phyloP scores from a whole-genome alignment of 305 asterid species.

The Coffea humblotiana region DNA sequence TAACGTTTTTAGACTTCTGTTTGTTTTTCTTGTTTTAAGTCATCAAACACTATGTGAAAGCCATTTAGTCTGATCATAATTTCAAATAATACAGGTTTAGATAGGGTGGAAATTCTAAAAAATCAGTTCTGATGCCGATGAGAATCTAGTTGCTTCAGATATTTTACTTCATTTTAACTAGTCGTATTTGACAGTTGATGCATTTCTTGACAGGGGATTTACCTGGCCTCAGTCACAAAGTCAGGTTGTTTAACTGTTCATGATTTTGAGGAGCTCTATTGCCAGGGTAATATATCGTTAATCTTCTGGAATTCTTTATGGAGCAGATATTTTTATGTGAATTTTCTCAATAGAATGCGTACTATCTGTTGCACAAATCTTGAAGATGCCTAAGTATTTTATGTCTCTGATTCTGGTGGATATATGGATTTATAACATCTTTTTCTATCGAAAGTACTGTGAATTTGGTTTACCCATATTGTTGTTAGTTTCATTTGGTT shows the following conservation, averaged over 20 bases:
- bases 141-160: background rate
- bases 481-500: background rate
- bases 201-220: conserved; percentile 60
- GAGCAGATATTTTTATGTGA: background rate
- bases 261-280: conserved; percentile 67
- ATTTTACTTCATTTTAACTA: background rate
- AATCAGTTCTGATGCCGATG: too few relatives aligned
- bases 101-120: background rate
- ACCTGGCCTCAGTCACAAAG: conserved; percentile 86
- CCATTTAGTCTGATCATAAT: background rate
- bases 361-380: background rate
- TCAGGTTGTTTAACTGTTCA: conserved; percentile 93
- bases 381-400: background rate
- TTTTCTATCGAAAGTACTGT: background rate
- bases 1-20: too few relatives aligned
- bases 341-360: background rate
- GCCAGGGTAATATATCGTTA: conserved; percentile 51
- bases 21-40: too few relatives aligned
- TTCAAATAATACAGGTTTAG: background rate
- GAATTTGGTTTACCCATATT: background rate
- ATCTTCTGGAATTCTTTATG: background rate
- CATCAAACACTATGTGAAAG: background rate
- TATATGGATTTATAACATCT: background rate
- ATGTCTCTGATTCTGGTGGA: background rate
- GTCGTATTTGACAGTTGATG: background rate